phyloP scores from a whole-genome alignment of 495 filamentous ascomycete genomes.

The Penicillium macrosclerotiorum region DNA sequence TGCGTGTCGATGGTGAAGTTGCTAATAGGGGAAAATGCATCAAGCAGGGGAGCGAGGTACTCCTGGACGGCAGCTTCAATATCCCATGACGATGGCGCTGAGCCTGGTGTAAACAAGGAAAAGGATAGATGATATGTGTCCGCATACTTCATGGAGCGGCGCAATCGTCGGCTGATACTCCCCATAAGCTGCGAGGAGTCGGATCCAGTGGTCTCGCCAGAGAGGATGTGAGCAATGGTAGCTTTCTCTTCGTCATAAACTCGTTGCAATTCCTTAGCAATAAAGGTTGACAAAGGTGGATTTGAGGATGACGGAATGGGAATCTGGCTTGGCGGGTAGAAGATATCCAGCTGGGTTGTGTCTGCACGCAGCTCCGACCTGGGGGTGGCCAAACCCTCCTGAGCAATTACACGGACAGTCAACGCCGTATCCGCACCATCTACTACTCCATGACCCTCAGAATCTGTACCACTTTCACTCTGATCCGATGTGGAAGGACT shows the following conservation, averaged over 20 bases:
- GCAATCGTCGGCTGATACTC: constrained; percentile 59
- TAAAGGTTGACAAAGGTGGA: constrained; percentile 73
- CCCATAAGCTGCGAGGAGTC: constrained; percentile 48
- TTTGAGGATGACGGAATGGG: constrained; percentile 66
- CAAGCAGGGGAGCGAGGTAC: constrained; percentile 78
- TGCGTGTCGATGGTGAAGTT: constrained; percentile 98
- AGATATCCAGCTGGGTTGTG: constrained; percentile 71
- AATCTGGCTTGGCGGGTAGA: constrained; percentile 72
- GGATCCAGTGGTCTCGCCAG: constrained; percentile 34
- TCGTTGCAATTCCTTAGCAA: constrained; percentile 74
- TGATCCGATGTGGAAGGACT: constrained; percentile 9
- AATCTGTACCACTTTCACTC: background rate
- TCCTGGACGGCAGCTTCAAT: constrained; percentile 79
- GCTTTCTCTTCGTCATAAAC: constrained; percentile 88
- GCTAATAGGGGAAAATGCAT: constrained; percentile 75
- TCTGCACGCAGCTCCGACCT: constrained; percentile 64
- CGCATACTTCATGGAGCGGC: constrained; percentile 84
- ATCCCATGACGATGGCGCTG: constrained; percentile 83
- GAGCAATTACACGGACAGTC: constrained; percentile 64
- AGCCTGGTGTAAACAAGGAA: constrained; percentile 82
- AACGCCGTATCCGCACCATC: constrained; percentile 57
- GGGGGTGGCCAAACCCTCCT: constrained; percentile 52
- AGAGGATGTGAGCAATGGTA: constrained; percentile 79
- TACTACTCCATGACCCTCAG: constrained; percentile 2
- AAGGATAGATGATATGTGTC: constrained; percentile 95